Evolutionary conservation across 768 basidiomycete species (phyloP).

Genomic region (Leucocoprinus sp.): DNA sequence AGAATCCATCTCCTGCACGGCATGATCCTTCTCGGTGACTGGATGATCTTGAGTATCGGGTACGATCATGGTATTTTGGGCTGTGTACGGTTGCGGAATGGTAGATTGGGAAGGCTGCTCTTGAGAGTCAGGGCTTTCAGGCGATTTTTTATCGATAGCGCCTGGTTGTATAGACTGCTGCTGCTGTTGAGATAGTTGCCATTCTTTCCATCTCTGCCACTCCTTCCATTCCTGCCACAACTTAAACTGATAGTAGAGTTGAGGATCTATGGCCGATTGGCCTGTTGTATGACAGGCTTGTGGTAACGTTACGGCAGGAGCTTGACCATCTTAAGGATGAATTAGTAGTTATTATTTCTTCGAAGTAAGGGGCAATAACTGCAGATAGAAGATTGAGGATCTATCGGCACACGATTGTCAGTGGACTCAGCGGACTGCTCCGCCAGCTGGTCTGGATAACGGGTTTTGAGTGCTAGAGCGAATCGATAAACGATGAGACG

Average conservation of each 20-base stretch:
- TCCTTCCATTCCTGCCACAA: neutral
- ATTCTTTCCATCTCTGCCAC: neutral
- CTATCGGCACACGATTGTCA: neutral
- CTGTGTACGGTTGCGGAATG: no score
- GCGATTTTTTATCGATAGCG: no score
- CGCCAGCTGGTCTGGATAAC: neutral
- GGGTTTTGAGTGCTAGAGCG: neutral
- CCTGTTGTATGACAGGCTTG: neutral
- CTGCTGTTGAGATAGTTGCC: neutral
- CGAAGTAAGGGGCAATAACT: no score
- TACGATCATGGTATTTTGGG: no score
- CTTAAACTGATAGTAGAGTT: neutral
- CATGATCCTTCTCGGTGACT: no score
- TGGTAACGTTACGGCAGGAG: neutral
- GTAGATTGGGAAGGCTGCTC: no score
- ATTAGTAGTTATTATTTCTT: neutral
- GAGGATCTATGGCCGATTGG: neutral
- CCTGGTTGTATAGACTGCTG: no score
- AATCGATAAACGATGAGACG: neutral
- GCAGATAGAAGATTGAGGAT: neutral
- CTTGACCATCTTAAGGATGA: neutral
- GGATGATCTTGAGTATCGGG: no score
- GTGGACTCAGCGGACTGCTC: neutral
- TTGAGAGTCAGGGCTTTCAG: no score
- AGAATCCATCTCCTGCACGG: no score